Percentiles rank a stretch among this genome's conserved stretches.
phyloP scores from a whole-genome alignment of 345 rosid species.

The Eucalyptus shirleyi region DNA sequence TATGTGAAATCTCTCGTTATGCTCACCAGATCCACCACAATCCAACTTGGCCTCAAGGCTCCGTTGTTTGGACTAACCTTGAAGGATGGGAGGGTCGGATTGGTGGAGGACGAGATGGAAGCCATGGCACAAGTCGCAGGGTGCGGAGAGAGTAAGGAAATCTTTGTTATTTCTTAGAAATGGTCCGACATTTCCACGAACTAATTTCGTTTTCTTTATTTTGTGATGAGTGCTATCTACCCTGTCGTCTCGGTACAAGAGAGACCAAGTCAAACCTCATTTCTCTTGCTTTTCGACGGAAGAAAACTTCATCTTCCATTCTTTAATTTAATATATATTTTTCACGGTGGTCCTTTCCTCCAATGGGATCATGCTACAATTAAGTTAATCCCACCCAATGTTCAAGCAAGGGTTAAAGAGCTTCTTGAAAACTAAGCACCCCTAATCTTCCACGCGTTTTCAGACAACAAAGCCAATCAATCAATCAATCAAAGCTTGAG shows the following conservation, averaged over 20 bases:
- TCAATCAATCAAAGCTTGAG: not conserved
- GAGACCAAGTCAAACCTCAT: not conserved
- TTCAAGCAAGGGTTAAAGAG: not conserved
- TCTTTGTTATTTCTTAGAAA: no score
- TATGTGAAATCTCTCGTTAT: no score
- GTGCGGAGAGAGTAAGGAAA: not conserved
- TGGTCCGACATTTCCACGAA: not conserved
- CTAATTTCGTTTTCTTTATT: no score
- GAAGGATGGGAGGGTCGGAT: not conserved
- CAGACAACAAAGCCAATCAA: not conserved
- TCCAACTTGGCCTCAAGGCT: not conserved
- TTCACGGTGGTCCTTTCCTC: not conserved
- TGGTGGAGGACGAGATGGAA: not conserved
- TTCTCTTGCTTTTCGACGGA: not conserved
- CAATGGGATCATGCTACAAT: not conserved
- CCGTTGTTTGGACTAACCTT: not conserved
- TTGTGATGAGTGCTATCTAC: not conserved
- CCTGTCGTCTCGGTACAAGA: not conserved
- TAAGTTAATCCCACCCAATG: not conserved
- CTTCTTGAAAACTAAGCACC: not conserved
- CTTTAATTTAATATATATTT: not conserved
- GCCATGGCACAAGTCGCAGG: not conserved
- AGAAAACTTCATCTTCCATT: not conserved
- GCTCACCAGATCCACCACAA: no score
- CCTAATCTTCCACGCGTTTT: not conserved